These are phyloP conservation scores for Lepidium sativum DNA, from an alignment of 345 rosid species.

Conservation along the genomic window DNA sequence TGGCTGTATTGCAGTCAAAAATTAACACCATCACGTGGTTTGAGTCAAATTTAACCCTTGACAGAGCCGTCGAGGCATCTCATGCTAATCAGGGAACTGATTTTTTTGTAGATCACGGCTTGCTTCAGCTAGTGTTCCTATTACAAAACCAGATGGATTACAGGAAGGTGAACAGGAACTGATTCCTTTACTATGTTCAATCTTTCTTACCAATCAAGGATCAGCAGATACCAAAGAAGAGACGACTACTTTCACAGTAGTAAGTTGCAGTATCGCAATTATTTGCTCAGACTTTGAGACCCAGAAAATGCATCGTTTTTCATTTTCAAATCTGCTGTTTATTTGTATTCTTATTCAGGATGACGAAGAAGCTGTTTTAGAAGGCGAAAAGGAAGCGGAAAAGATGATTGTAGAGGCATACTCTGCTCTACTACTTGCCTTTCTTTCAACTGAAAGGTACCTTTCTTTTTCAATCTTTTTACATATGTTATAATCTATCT, in stretches of 20 bases:
- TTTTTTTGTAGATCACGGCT: slow-evolving; percentile 66
- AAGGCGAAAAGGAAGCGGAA: slow-evolving; percentile 98
- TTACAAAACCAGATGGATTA: slow-evolving; percentile 45
- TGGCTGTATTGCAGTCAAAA: neutral
- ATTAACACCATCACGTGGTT: neutral
- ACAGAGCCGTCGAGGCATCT: neutral
- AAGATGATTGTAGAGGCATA: slow-evolving; percentile 98
- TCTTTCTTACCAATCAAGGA: slow-evolving; percentile 80
- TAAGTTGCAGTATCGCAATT: slow-evolving; percentile 34
- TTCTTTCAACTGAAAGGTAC: slow-evolving; percentile 96
- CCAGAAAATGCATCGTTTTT: neutral
- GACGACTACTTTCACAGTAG: slow-evolving; percentile 46
- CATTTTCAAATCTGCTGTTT: neutral
- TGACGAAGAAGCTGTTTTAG: slow-evolving; percentile 64
- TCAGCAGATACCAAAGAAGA: slow-evolving; percentile 65
- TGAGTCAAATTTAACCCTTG: neutral
- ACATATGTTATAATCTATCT: neutral
- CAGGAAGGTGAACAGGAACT: slow-evolving; percentile 46
- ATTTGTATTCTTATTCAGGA: slow-evolving; percentile 30
- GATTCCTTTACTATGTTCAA: slow-evolving; percentile 75
- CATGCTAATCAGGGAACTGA: neutral
- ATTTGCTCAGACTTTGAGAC: neutral
- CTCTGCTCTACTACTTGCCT: slow-evolving; percentile 88
- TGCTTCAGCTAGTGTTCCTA: slow-evolving; percentile 56
- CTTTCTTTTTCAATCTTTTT: neutral